Conservation (phyloP, 1,284 basidiomycete species). For the Vanrija sp. region DNA sequence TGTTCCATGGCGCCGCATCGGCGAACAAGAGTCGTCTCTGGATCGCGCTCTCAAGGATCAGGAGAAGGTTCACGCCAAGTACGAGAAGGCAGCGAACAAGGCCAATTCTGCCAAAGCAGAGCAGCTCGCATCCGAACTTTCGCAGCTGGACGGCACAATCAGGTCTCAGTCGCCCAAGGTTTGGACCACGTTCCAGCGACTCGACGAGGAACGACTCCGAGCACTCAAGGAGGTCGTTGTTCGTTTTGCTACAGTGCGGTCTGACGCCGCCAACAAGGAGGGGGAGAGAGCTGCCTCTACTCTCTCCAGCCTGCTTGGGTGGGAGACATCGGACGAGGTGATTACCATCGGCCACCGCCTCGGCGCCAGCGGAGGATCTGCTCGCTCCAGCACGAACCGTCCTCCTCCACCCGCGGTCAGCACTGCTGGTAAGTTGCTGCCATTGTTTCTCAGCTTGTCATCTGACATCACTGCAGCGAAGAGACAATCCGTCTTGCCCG, state of each 20-base stretch:
- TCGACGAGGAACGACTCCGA: slow-evolving; percentile 43
- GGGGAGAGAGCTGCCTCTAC: slow-evolving; percentile 40
- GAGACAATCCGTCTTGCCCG: no score
- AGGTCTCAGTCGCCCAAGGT: slow-evolving; percentile 41
- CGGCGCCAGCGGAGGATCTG: background rate
- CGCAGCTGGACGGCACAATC: slow-evolving; percentile 18
- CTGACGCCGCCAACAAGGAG: slow-evolving; percentile 40
- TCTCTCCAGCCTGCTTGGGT: slow-evolving; percentile 37
- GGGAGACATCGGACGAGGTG: slow-evolving; percentile 44
- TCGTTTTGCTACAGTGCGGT: slow-evolving; percentile 44
- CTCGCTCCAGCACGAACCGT: background rate
- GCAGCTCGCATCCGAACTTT: slow-evolving; percentile 30
- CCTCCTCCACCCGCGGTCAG: background rate
- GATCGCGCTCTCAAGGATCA: slow-evolving; percentile 47
- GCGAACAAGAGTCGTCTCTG: slow-evolving; percentile 40
- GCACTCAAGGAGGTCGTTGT: slow-evolving; percentile 46
- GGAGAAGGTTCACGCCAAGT: slow-evolving; percentile 41
- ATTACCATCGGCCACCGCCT: slow-evolving; percentile 29
- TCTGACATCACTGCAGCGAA: slow-evolving; percentile 7
- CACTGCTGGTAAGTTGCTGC: background rate
- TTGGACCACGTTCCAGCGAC: slow-evolving; percentile 42
- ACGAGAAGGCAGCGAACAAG: slow-evolving; percentile 45
- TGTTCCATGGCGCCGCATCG: slow-evolving; percentile 36
- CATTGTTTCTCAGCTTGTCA: slow-evolving; percentile 18
- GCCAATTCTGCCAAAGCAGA: slow-evolving; percentile 38